phyloP scores from a whole-genome alignment of 805 yeast genomes.

The Lipomyces mesembrius region DNA sequence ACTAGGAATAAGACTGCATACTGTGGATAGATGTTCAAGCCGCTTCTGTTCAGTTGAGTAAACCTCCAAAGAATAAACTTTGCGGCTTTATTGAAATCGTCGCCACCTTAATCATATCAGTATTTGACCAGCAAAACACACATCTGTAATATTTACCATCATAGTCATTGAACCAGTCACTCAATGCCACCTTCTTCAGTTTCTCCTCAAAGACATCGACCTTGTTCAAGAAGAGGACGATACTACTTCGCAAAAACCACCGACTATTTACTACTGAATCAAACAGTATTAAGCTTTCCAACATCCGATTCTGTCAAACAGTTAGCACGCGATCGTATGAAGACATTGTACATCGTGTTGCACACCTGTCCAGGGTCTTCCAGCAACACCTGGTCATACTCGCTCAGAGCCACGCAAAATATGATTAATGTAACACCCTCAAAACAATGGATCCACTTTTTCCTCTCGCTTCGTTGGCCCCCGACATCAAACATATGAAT shows the following conservation, averaged over 20 bases:
- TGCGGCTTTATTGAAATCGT: conserved; percentile 85
- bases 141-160: conserved; percentile 23
- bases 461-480: conserved; percentile 93
- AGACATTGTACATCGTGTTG: neutral
- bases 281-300: conserved; percentile 80
- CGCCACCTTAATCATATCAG: conserved; percentile 60
- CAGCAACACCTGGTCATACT: conserved; percentile 82
- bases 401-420: conserved; percentile 88
- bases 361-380: conserved; percentile 65
- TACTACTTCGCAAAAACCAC: conserved; percentile 88
- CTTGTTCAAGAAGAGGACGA: conserved; percentile 84
- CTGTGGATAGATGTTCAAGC: conserved; percentile 82
- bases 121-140: neutral
- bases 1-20: conserved; percentile 9
- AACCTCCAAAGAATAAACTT: conserved; percentile 91
- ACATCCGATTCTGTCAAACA: conserved; percentile 62
- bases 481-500: conserved; percentile 84
- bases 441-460: conserved; percentile 96
- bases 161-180: conserved; percentile 84
- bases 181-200: conserved; percentile 77
- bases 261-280: conserved; percentile 90
- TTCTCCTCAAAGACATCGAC: conserved; percentile 90
- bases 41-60: conserved; percentile 80
- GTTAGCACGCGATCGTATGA: neutral
- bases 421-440: conserved; percentile 89